Base-by-base conservation (phyloP, 352 stramenopile species). In the Globisporangium rhizosaccharum region DNA sequence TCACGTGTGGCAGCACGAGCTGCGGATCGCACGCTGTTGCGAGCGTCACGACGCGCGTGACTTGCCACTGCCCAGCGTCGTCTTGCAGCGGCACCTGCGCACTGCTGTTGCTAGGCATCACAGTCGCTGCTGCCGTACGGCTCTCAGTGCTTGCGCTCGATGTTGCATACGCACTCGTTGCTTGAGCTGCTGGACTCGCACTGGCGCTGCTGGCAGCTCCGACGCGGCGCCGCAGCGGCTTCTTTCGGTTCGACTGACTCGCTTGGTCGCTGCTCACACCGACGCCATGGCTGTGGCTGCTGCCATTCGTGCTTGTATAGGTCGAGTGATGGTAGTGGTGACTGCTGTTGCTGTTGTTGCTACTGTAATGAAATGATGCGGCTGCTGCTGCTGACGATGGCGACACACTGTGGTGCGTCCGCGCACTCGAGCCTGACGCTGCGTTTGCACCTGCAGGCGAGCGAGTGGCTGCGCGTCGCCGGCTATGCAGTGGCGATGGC, bases 1-100 rank as follows among this genome's bases (percentile, higher is more conserved):
- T 71, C 41, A 89, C 67, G 18, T 85, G 70, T 51, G 76, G 68
- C 30, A 71, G 63, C 23, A 91, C 64, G 7, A 57, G 15, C 44
- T 70, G 59, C 30, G 79, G 64, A 2, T 80, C 68, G 49, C 76
- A 67, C 17, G 60, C 75, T 26, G 76, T 88, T 36, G 65, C 60
- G 23, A 91, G 67, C 26, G 65, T 66, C 50, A 91, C 73, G 0
- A 60, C 42, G 10, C 59, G 61, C 53, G 55, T 66, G 49, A 70
- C 58, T 33, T 67, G 62, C 51, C 50, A 62, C 48, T 56, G 42
- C 15, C 51, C 45, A 20, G 45, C 42, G 51, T 58, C 51, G 15
- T 51, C 58, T 0, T 23, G 23, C 23, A 23, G 23, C 23, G n/a
- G 9, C 9, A 9, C 20, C 7, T 28, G 45, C 1, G 45, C 45